Base-by-base conservation (phyloP, 2,329 filamentous ascomycete species). In the Leptographium wingfieldii region DNA sequence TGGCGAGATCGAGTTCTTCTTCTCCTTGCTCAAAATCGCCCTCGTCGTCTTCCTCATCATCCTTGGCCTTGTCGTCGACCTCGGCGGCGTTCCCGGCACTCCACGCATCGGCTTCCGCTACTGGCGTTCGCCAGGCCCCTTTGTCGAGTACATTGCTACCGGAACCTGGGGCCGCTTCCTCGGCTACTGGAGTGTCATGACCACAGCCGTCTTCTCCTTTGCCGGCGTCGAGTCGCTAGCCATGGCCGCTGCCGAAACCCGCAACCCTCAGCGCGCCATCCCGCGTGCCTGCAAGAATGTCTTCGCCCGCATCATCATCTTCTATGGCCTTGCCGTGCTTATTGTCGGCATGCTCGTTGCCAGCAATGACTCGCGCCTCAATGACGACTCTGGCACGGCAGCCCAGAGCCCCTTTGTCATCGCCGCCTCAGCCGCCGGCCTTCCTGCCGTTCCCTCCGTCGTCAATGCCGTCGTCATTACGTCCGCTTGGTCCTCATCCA, bases 391-490 rank as follows among this genome's bases (percentile, higher is more conserved):
- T 3, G 63, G 61, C 53, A 85, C 84, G 22, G 81, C 81, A 0
- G 77, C 77, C 1, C 74, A 80, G 67, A 74, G 71, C 68, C 86
- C 85, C 12, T 89, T 85, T 66, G 87, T 92, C 61, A 88, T 91
- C 63, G 88, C 87, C 22, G 83, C 86, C 46, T 77, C 80, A 12
- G 79, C 82, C 35, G 87, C 87, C 2, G 83, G 85, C 0, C 84
- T 91, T 60, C 77, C 75, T 5, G 84, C 79, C 7, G 79, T 91
- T 5, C 85, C 86, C 0, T 83, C 82, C 6, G 80, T 92, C 59
- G 84, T 92, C 71, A 92, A 92, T 69, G 87, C 86, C 43, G 77
- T 91, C 31, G 85, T 92, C 65, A 77, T 91, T 64, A 88, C 84
- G 0, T 87, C 85, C 0, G 86, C 85, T 0, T 85, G 82, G 72